Conservation (phyloP, 371 early-diverging fungal species). For the Zancudomyces culisetae region DNA sequence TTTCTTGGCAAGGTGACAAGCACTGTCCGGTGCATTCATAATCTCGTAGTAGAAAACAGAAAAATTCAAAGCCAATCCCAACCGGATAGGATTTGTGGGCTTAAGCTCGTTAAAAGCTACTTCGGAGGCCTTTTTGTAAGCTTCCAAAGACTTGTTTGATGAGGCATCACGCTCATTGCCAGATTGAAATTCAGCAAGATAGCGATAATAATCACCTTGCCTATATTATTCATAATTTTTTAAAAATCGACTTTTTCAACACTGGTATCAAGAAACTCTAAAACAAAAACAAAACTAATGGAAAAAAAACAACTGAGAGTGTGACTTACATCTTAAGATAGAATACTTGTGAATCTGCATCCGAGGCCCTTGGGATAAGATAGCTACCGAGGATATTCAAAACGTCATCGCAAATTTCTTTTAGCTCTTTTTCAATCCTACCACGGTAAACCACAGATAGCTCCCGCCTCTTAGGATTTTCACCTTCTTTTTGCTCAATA, state of each 20-base stretch:
- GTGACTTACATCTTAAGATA: constrained; percentile 85
- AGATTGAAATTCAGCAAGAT: constrained; percentile 93
- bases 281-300: not conserved
- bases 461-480: constrained; percentile 69
- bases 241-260: no score
- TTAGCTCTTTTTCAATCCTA: constrained; percentile 86
- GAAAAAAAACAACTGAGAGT: not conserved
- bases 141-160: constrained; percentile 73
- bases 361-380: constrained; percentile 68
- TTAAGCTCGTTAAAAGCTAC: constrained; percentile 86
- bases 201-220: constrained; percentile 99
- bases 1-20: constrained; percentile 96
- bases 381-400: constrained; percentile 79
- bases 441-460: constrained; percentile 83
- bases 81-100: constrained; percentile 96
- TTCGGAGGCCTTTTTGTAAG: constrained; percentile 92
- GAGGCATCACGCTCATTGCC: constrained; percentile 75
- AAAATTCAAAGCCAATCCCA: constrained; percentile 98
- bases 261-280: no score
- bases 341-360: constrained; percentile 94
- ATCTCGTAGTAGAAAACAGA: constrained; percentile 99
- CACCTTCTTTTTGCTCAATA: constrained; percentile 95
- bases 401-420: constrained; percentile 90
- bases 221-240: no score
- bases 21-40: constrained; percentile 94